phyloP scores from a whole-genome alignment of 805 yeast species.

The Wickerhamiella alocasiicola region DNA sequence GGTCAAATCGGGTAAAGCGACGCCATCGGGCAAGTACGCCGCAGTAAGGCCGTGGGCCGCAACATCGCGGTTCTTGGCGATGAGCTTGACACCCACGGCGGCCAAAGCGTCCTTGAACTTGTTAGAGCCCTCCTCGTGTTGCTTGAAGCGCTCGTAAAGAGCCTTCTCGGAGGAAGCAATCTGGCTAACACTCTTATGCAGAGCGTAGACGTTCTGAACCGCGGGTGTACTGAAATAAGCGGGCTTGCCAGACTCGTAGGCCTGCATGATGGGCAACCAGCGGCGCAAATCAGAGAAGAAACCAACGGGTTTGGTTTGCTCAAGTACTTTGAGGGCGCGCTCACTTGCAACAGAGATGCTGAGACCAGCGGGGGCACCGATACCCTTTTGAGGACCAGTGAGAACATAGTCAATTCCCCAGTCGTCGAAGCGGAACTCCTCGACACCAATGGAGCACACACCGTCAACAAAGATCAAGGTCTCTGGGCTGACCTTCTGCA shows the following conservation, averaged over 20 bases:
- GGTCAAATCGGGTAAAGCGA: constrained; percentile 56
- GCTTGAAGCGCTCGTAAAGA: constrained; percentile 48
- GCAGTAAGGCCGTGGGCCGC: constrained; percentile 88
- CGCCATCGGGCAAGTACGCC: constrained; percentile 64
- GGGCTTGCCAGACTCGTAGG: constrained; percentile 65
- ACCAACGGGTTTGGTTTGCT: constrained; percentile 36
- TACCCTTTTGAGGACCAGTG: constrained; percentile 90
- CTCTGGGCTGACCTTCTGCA: constrained; percentile 57
- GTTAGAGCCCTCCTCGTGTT: constrained; percentile 50
- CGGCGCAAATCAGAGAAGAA: constrained; percentile 61
- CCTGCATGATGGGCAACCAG: constrained; percentile 83
- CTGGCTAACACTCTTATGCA: constrained; percentile 62
- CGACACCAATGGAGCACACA: constrained; percentile 89
- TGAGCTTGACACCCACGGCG: constrained; percentile 52
- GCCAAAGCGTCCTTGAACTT: constrained; percentile 49
- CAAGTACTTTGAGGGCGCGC: constrained; percentile 58
- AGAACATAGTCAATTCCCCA: constrained; percentile 86
- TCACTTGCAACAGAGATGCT: constrained; percentile 63
- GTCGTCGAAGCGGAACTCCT: constrained; percentile 65
- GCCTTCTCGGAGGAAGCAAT: constrained; percentile 33
- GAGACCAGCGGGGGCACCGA: constrained; percentile 90
- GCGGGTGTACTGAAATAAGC: constrained; percentile 98
- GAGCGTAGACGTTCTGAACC: constrained; percentile 70
- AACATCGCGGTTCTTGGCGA: constrained; percentile 43
- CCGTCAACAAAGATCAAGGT: constrained; percentile 83